Evolutionary conservation across 2,329 filamentous ascomycete genomes (phyloP), one percentile per base, ranked within the genome.

Genomic region (Stenocarpella maydis): DNA sequence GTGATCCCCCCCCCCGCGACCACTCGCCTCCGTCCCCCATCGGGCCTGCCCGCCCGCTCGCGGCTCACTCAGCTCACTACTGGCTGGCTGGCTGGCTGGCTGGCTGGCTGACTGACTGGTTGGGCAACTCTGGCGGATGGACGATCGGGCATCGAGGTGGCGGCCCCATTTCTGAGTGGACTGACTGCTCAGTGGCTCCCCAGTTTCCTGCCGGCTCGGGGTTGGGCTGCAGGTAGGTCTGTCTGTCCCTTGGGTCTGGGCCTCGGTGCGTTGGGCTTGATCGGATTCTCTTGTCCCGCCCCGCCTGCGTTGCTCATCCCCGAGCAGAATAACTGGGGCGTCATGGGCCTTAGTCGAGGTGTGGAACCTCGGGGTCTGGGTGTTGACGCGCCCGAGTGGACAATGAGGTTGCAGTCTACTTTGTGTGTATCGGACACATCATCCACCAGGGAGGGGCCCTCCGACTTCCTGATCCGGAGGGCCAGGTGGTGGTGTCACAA

Each of bases 71-170:
- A 8, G 14, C 17, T 24, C n/a, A 60, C 37, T 24, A 61, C 55
- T 47, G 55, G 41, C 31, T 58, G 41, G 26, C 31, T 58, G 54
- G 54, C 2, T 28, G 37, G 15, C 10, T 12, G 34, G 2, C 12
- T 37, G 34, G 37, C 14, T 12, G 9, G 10, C 19, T 19, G n/a
- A n/a, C n/a, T 31, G 55, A 31, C 39, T 41, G 17, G 55, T 39
- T 60, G 39, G 41, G 31, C 31, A 34, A 9, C 31, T n/a, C n/a
- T n/a, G n/a, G n/a, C n/a, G 15, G 54, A 37, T 60, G 39, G 41
- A 12, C 58, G 41, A 28, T 63, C 58, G 58, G 58, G 58, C 58
- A 63, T 26, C 58, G 58, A 63, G 47, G 24, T 15, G 24, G 10
- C 24, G 17, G 24, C 55, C 26, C 31, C 31, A 31, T 31, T 21